A percentile compares a stretch with the other conserved stretches of the same genome.
phyloP scores from a whole-genome alignment of 2,329 filamentous ascomycete genomes.

The Fusarium anguioides region DNA sequence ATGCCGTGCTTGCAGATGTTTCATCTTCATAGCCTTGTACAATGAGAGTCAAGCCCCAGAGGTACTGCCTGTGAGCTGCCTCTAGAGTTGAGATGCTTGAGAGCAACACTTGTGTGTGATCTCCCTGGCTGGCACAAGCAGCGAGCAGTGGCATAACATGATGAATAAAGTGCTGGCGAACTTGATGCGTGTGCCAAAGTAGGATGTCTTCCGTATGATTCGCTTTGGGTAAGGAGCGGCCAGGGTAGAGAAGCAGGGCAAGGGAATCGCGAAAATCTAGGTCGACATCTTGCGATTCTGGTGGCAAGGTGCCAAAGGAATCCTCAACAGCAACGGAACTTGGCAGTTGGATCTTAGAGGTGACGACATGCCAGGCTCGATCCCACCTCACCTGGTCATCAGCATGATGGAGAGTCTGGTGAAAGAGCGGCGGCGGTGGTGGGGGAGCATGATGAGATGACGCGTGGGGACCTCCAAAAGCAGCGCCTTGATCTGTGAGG shows the following conservation, averaged over 20 bases:
- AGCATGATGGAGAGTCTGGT: conserved; percentile 39
- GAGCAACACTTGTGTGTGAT: conserved; percentile 60
- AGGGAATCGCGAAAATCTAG: conserved; percentile 63
- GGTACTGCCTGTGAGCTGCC: conserved; percentile 67
- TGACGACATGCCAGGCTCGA: conserved; percentile 71
- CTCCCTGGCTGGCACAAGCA: conserved; percentile 56
- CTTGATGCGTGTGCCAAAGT: conserved; percentile 70
- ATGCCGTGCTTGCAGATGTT: conserved; percentile 51
- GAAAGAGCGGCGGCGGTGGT: conserved; percentile 39
- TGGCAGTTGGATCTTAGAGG: conserved; percentile 66
- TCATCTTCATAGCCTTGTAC: conserved; percentile 58
- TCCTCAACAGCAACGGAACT: conserved; percentile 66
- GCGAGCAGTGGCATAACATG: conserved; percentile 68
- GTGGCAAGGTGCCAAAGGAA: conserved; percentile 61
- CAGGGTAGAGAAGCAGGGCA: conserved; percentile 63
- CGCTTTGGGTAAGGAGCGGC: conserved; percentile 59
- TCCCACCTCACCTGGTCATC: conserved; percentile 69
- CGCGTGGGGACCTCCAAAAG: conserved; percentile 57
- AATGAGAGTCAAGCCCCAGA: conserved; percentile 65
- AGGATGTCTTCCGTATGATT: conserved; percentile 66
- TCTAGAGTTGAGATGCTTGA: conserved; percentile 68
- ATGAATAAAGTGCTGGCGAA: conserved; percentile 69
- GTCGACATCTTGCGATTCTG: conserved; percentile 58
- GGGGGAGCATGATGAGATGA: conserved; percentile 33
- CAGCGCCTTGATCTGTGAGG: conserved; percentile 56